phyloP scores from a whole-genome alignment of 306 rosid genomes.

The Vigna trinervia region DNA sequence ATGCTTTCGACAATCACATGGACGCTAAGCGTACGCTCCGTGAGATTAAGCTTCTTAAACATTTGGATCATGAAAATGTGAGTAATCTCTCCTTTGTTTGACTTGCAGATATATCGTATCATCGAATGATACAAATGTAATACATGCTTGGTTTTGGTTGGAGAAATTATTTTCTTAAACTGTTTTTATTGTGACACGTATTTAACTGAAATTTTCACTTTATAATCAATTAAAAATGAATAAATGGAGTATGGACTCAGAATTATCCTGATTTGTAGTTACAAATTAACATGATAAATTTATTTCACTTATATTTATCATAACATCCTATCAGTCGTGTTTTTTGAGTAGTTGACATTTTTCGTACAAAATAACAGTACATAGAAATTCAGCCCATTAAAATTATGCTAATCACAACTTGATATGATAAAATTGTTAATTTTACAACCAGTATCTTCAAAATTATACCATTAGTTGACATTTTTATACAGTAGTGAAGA shows the following conservation, averaged over 20 bases:
- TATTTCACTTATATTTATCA: neutral
- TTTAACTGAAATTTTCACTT: neutral
- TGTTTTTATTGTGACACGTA: neutral
- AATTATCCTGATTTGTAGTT: too few species aligned
- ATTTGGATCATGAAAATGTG: conserved; percentile 97
- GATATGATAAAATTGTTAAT: too few species aligned
- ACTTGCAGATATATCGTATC: neutral
- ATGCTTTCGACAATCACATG: conserved; percentile 93
- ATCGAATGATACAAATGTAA: neutral
- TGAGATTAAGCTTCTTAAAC: conserved; percentile 97
- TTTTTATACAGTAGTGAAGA: too few species aligned
- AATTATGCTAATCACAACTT: too few species aligned
- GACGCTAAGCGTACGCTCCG: conserved; percentile 98
- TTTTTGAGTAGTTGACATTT: neutral
- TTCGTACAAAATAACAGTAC: too few species aligned
- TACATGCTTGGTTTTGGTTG: conserved; percentile 13
- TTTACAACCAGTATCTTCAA: too few species aligned
- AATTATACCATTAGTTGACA: too few species aligned
- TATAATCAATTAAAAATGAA: too few species aligned
- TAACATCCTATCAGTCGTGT: neutral
- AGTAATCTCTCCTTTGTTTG: conserved; percentile 36
- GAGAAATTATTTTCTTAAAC: neutral
- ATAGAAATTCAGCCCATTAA: neutral
- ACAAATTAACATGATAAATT: too few species aligned
- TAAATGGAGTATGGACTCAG: too few species aligned